Percentiles rank a stretch among this genome's conserved stretches.
Evolutionary conservation across 441 rosid genomes (phyloP).

Genomic region (Codiaeum variegatum): DNA sequence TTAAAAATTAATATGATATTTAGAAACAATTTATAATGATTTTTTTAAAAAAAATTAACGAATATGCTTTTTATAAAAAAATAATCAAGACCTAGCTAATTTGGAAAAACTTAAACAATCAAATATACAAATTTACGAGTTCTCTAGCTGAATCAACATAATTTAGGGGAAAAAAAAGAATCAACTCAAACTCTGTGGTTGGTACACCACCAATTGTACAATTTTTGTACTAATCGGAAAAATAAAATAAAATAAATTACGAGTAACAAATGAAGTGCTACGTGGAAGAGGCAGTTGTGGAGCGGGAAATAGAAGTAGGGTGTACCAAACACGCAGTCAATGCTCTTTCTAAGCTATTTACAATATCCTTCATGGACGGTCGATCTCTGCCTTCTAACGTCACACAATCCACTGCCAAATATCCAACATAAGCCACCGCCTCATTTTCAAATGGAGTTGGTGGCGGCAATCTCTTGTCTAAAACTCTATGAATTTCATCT

Average conservation of each 20-base stretch:
- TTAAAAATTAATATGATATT: too few relatives aligned
- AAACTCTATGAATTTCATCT: slow-evolving; percentile 59
- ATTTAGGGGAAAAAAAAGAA: too few relatives aligned
- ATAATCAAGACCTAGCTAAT: background rate
- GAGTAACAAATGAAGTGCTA: background rate
- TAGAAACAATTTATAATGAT: background rate
- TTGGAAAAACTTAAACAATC: background rate
- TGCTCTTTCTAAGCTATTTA: slow-evolving; percentile 51
- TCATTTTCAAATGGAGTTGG: slow-evolving; percentile 73
- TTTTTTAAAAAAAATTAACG: too few relatives aligned
- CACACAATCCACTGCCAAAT: slow-evolving; percentile 62
- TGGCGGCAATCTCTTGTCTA: slow-evolving; percentile 55
- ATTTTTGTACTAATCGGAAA: background rate
- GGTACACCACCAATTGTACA: background rate
- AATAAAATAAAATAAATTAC: background rate
- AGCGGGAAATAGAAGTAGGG: slow-evolving; percentile 30
- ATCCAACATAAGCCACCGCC: slow-evolving; percentile 56
- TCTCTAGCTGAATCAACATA: background rate
- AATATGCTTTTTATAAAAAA: background rate
- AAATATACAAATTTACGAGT: background rate
- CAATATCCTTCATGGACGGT: slow-evolving; percentile 64
- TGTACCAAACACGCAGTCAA: slow-evolving; percentile 41
- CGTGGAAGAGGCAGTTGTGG: slow-evolving; percentile 37
- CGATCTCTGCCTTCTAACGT: slow-evolving; percentile 42
- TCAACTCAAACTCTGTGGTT: background rate